Evolutionary conservation across 1,284 basidiomycete species (phyloP).

Genomic region (Cerioporus squamosus): DNA sequence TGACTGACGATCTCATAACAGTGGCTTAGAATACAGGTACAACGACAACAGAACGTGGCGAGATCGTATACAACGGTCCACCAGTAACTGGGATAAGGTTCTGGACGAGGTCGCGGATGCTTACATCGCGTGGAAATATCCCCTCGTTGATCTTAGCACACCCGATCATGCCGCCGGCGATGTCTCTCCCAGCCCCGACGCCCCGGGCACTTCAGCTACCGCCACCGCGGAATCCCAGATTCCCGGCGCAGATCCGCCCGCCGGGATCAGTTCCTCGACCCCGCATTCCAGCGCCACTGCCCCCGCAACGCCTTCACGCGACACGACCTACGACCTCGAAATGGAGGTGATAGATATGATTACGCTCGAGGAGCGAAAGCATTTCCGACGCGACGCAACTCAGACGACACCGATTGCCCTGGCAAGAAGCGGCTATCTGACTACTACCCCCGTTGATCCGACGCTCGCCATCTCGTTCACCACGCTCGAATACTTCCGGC

Average conservation of each 20-base stretch:
- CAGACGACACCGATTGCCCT: neutral
- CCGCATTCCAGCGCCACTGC: neutral
- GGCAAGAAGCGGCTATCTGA: constrained; percentile 10
- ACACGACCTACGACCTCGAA: neutral
- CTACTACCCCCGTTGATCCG: constrained; percentile 18
- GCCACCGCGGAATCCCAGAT: neutral
- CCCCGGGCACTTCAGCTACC: no score
- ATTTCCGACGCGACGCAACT: neutral
- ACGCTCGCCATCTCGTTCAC: constrained; percentile 33
- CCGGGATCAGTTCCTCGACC: neutral
- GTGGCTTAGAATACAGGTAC: neutral
- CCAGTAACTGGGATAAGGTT: neutral
- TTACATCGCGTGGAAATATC: neutral
- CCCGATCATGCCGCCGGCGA: neutral
- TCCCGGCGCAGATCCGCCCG: neutral
- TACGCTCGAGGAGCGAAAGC: neutral
- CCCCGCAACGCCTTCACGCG: neutral
- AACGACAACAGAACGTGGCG: neutral
- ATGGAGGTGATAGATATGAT: neutral
- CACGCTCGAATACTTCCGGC: constrained; percentile 36
- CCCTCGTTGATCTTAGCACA: neutral
- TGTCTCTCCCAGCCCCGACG: no score
- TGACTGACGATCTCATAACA: no score
- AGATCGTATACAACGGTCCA: neutral
- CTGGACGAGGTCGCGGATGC: neutral